These are phyloP conservation scores for Rhexocercosporidium sp. DNA, from an alignment of 2,329 filamentous ascomycete species.

Conservation along the genomic window DNA sequence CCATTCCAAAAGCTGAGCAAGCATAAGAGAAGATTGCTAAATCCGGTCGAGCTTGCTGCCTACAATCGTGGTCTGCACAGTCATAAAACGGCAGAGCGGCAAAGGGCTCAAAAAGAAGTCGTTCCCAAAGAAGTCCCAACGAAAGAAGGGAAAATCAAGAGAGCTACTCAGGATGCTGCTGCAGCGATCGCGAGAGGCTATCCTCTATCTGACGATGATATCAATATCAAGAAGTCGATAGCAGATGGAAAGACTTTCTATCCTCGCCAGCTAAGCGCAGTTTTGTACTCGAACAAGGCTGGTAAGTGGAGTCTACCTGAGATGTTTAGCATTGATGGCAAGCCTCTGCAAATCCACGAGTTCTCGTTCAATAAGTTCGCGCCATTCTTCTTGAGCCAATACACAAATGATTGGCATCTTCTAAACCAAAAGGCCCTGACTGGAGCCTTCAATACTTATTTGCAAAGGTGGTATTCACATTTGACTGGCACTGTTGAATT, in stretches of 20 bases:
- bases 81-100: too few species aligned
- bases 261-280: not conserved
- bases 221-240: not conserved
- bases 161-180: not conserved
- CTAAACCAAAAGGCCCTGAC: slow-evolving; percentile 12
- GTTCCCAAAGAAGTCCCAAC: not conserved
- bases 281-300: not conserved
- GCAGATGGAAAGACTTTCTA: not conserved
- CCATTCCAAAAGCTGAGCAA: not conserved
- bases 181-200: not conserved
- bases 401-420: slow-evolving; percentile 1
- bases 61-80: not conserved
- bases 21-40: not conserved
- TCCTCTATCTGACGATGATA: not conserved
- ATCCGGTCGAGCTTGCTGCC: not conserved
- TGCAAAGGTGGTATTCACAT: slow-evolving; percentile 16
- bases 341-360: slow-evolving; percentile 22
- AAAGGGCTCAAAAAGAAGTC: not conserved
- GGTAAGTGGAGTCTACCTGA: not conserved
- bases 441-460: slow-evolving; percentile 14
- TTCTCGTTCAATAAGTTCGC: slow-evolving; percentile 25
- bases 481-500: not conserved
- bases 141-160: not conserved
- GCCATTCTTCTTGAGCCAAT: slow-evolving; percentile 18
- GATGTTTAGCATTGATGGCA: slow-evolving; percentile 12